Conservation (phyloP, 768 basidiomycete species). For the Collybia sordida region DNA sequence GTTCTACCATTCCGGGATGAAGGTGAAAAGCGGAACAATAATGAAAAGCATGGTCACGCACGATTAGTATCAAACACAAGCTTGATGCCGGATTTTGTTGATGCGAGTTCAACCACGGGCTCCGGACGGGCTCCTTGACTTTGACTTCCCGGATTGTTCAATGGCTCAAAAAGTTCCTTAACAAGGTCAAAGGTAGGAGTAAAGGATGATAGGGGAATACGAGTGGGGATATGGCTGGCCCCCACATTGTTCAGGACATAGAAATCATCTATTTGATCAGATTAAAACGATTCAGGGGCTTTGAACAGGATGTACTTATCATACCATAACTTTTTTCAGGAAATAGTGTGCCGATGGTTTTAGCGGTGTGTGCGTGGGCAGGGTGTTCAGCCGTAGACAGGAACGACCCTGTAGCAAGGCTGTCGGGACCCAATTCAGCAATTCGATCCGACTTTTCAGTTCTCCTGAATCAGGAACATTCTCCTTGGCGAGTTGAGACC, state of each 20-base stretch:
- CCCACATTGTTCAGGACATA: constrained; percentile 50
- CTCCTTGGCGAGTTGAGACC: neutral
- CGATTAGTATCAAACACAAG: constrained; percentile 71
- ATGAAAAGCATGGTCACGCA: constrained; percentile 32
- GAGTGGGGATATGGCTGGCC: constrained; percentile 41
- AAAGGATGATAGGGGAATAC: constrained; percentile 44
- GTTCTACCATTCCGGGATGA: constrained; percentile 40
- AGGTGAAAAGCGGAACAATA: neutral
- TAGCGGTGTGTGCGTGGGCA: constrained; percentile 47
- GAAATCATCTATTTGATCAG: constrained; percentile 54
- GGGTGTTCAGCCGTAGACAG: constrained; percentile 44
- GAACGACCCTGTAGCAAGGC: constrained; percentile 54
- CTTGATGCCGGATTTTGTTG: constrained; percentile 57
- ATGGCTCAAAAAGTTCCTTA: constrained; percentile 35
- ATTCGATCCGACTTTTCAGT: constrained; percentile 50
- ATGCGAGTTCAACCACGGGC: constrained; percentile 53
- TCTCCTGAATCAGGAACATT: constrained; percentile 1
- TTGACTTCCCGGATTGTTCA: constrained; percentile 24
- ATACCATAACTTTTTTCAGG: constrained; percentile 63
- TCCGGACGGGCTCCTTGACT: constrained; percentile 29
- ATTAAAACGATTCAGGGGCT: constrained; percentile 2
- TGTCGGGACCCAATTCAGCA: constrained; percentile 48
- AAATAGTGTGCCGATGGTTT: constrained; percentile 56
- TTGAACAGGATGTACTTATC: constrained; percentile 8
- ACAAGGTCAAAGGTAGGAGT: constrained; percentile 44